phyloP scores from a whole-genome alignment of 2,329 filamentous ascomycete species.

The Lasiodiplodia sp. region DNA sequence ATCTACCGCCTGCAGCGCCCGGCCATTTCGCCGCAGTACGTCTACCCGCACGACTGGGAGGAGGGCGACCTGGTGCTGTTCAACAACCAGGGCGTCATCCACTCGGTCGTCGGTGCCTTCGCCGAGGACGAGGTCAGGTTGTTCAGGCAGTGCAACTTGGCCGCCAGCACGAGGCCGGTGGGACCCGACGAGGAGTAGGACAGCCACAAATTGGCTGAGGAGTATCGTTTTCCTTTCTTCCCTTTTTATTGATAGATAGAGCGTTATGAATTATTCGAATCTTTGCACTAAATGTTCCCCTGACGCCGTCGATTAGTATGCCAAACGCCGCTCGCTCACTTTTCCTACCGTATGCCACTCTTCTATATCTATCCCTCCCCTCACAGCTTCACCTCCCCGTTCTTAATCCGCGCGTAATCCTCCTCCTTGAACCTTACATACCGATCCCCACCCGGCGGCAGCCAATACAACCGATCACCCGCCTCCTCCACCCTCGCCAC shows the following conservation, averaged over 20 bases:
- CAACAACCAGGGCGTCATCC: constrained; percentile 77
- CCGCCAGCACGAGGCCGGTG: constrained; percentile 56
- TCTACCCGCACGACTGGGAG: constrained; percentile 80
- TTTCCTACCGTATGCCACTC: background rate
- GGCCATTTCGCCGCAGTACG: constrained; percentile 70
- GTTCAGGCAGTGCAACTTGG: constrained; percentile 81
- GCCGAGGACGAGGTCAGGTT: constrained; percentile 74
- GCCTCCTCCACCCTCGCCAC: constrained; percentile 46
- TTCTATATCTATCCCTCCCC: background rate
- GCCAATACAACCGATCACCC: constrained; percentile 51
- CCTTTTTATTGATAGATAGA: background rate
- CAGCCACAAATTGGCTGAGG: background rate
- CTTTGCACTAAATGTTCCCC: background rate
- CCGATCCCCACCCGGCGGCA: constrained; percentile 41
- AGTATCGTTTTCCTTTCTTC: background rate
- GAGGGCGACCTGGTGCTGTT: constrained; percentile 80
- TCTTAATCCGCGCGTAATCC: constrained; percentile 46
- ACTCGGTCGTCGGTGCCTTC: constrained; percentile 79
- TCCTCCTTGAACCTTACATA: constrained; percentile 50
- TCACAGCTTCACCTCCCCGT: constrained; percentile 38
- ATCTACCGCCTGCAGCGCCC: constrained; percentile 76
- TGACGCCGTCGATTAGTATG: background rate
- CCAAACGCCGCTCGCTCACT: background rate
- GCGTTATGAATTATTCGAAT: background rate
- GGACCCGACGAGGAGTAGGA: constrained; percentile 20